Evolutionary conservation across 352 stramenopile species (phyloP).

Genomic region (Blastocystis sp.): DNA sequence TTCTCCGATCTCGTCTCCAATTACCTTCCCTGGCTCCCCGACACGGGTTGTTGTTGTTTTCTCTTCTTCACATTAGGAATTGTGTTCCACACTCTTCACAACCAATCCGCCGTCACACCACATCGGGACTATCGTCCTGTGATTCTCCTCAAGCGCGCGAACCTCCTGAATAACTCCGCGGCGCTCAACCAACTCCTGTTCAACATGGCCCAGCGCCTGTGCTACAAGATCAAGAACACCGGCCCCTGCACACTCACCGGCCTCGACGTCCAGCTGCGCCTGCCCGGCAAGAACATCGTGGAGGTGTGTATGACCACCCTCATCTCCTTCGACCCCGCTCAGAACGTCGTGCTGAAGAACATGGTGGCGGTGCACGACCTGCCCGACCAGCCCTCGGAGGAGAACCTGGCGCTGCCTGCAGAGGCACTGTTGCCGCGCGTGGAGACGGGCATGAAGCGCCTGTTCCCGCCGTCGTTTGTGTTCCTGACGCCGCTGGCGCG

Average conservation of each 20-base stretch:
- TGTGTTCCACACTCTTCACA: conserved; percentile 52
- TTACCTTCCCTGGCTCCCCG: conserved; percentile 36
- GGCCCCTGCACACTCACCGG: conserved; percentile 28
- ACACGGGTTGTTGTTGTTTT: neutral
- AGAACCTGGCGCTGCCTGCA: neutral
- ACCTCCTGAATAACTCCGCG: conserved; percentile 20
- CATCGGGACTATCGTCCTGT: conserved; percentile 45
- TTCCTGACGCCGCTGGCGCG: conserved; percentile 44
- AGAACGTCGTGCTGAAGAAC: neutral
- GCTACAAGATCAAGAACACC: conserved; percentile 39
- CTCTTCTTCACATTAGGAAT: neutral
- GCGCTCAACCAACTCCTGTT: conserved; percentile 47
- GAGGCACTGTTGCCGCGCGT: neutral
- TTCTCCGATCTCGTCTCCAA: conserved; percentile 11
- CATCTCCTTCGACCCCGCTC: conserved; percentile 35
- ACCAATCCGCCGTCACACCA: neutral
- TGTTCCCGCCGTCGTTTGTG: conserved; percentile 45
- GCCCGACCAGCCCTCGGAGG: too few relatives aligned
- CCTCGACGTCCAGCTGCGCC: conserved; percentile 56
- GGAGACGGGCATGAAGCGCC: conserved; percentile 2
- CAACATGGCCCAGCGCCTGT: conserved; percentile 39
- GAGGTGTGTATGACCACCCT: conserved; percentile 51
- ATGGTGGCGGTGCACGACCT: neutral
- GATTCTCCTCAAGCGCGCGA: conserved; percentile 47
- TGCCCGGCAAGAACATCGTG: conserved; percentile 53